Evolutionary conservation across 2,329 filamentous ascomycete species (phyloP), one percentile per base, ranked within the genome.

Genomic region (Neopestalotiopsis sp.): DNA sequence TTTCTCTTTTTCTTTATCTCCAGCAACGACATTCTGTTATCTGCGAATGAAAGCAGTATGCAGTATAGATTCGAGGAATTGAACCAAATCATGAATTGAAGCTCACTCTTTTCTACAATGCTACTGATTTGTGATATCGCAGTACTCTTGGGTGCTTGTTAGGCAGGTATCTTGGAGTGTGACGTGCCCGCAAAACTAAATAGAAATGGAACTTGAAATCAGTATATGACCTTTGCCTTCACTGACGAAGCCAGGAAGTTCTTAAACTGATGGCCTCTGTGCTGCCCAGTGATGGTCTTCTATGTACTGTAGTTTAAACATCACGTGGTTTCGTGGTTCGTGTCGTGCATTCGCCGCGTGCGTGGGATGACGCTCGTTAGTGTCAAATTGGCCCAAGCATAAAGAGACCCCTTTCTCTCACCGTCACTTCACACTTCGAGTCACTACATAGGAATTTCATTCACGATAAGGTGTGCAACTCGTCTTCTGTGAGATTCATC

Each of bases 291-390:
- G 12, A 59, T 32, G 24, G 24, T 24, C 12, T 20, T 58, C 4
- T 28, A 28, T 28, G 24, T 28, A 28, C 24, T 14, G 24, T 13
- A 32, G 57, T 59, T 28, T n/a, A 12, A 58, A n/a, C 57, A 59
- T 59, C 57, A 59, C 57, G 57, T 59, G 57, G n/a, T 59, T 59
- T 59, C 57, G 57, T 32, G 57, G 30, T 59, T 59, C 57, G 57
- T 32, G 57, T 59, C 49, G 24, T 59, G 57, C 57, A 20, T 30
- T 28, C n/a, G 24, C 24, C 24, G 24, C 24, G 24, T 28, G 24
- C 24, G 57, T 28, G 17, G 57, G 57, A 59, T 28, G 57, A 59
- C 57, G 24, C 24, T 24, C 57, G 45, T 32, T 59, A 59, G 57
- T 59, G 57, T 53, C 45, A 20, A 53, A 20, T 53, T 17, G n/a